A percentile compares a stretch with the other conserved stretches of the same genome.
phyloP scores from a whole-genome alignment of 2,329 filamentous ascomycete species.

The Corinectria fuckeliana region DNA sequence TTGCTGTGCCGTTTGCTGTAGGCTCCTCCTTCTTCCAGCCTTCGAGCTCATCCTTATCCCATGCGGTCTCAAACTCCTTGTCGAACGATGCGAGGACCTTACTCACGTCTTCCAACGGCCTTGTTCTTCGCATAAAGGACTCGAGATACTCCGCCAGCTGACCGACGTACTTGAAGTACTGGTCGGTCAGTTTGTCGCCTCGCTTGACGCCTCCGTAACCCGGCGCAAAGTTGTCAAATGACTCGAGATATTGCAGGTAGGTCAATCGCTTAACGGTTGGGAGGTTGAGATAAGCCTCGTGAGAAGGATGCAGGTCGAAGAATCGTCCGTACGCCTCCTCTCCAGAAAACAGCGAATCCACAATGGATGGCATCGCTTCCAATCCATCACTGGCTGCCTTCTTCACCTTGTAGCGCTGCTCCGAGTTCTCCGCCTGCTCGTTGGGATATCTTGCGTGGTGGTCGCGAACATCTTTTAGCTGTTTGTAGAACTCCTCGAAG shows the following conservation, averaged over 20 bases:
- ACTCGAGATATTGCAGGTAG: conserved; percentile 91
- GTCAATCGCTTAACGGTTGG: conserved; percentile 83
- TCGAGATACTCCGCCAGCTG: conserved; percentile 85
- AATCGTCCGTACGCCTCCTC: conserved; percentile 94
- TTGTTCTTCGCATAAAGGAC: conserved; percentile 81
- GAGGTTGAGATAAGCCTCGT: conserved; percentile 91
- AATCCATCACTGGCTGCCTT: conserved; percentile 66
- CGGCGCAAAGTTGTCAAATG: conserved; percentile 85
- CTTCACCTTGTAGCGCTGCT: conserved; percentile 83
- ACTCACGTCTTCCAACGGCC: conserved; percentile 85
- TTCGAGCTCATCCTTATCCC: conserved; percentile 79
- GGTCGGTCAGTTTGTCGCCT: conserved; percentile 85
- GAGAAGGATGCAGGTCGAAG: conserved; percentile 83
- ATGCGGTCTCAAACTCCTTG: conserved; percentile 81
- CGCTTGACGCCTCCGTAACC: conserved; percentile 78
- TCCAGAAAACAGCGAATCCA: conserved; percentile 93
- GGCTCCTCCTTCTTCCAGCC: conserved; percentile 74
- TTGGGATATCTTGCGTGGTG: conserved; percentile 93
- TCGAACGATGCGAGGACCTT: conserved; percentile 79
- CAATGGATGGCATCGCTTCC: conserved; percentile 68
- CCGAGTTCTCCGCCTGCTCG: conserved; percentile 93
- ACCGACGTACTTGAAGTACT: conserved; percentile 89
- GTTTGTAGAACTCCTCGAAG: conserved; percentile 90
- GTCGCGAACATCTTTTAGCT: conserved; percentile 79
- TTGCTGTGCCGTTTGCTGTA: conserved; percentile 42